Evolutionary conservation across 106 monocot species (phyloP).

Genomic region (Triglochin maritima): DNA sequence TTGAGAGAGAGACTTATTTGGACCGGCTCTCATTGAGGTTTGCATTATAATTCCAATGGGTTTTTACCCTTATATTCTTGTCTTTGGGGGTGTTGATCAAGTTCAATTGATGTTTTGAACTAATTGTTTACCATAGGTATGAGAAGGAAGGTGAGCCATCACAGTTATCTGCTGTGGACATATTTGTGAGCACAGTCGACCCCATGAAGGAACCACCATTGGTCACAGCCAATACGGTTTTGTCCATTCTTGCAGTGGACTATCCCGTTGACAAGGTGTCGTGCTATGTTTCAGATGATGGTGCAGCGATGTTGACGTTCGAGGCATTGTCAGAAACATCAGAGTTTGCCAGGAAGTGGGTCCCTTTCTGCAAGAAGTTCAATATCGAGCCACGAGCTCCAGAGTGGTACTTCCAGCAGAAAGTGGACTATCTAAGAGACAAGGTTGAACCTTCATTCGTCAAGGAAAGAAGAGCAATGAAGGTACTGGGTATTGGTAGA

Average conservation of each 20-base stretch:
- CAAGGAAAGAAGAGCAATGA: constrained; percentile 15
- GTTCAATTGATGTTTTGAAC: background rate
- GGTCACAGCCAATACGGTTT: constrained; percentile 69
- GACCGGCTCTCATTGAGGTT: constrained; percentile 63
- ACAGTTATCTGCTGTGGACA: constrained; percentile 38
- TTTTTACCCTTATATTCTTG: background rate
- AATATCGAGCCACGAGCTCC: constrained; percentile 17
- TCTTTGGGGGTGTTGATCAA: background rate
- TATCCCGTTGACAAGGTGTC: constrained; percentile 71
- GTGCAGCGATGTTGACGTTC: constrained; percentile 23
- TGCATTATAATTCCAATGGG: background rate
- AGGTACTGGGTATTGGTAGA: background rate
- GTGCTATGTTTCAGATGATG: constrained; percentile 41
- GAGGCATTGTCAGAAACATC: constrained; percentile 21
- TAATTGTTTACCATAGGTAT: constrained; percentile 27
- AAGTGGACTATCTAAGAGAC: constrained; percentile 20
- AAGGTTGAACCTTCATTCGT: constrained; percentile 18
- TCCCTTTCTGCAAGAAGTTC: constrained; percentile 23
- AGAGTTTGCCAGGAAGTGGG: constrained; percentile 19
- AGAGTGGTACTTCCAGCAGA: constrained; percentile 20
- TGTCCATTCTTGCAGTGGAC: constrained; percentile 70
- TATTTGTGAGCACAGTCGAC: constrained; percentile 73
- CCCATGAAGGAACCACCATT: constrained; percentile 71
- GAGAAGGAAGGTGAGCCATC: constrained; percentile 68
- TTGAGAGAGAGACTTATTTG: constrained; percentile 76